A percentile compares a stretch with the other conserved stretches of the same genome.
Evolutionary conservation across 1,284 basidiomycete genomes (phyloP).

Genomic region (Leccinum fallax): DNA sequence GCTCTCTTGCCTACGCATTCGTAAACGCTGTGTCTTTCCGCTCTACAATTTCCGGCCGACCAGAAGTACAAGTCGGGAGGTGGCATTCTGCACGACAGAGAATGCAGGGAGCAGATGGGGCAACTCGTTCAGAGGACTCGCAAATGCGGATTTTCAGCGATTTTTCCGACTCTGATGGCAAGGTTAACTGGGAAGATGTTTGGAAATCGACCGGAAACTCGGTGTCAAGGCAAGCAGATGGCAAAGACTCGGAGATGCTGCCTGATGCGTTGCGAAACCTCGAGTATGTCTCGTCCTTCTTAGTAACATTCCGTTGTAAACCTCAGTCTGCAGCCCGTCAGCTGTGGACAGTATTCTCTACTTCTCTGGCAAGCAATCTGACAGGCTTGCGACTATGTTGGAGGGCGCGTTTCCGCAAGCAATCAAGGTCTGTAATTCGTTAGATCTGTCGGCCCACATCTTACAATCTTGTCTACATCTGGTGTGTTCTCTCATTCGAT

Average conservation of each 20-base stretch:
- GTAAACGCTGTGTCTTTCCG: conserved; percentile 50
- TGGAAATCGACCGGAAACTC: conserved; percentile 41
- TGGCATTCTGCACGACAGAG: conserved; percentile 55
- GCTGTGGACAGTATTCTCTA: conserved; percentile 47
- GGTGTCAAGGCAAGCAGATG: not conserved
- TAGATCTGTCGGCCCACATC: conserved; percentile 1
- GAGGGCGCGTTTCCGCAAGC: conserved; percentile 46
- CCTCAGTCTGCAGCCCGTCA: conserved; percentile 15
- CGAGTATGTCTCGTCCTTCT: conserved; percentile 20
- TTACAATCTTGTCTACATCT: not conserved
- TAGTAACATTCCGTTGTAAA: not conserved
- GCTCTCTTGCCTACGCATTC: conserved; percentile 53
- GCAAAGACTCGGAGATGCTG: conserved; percentile 1
- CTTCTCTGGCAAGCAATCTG: conserved; percentile 62
- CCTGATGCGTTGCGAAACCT: conserved; percentile 18
- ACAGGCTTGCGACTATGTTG: conserved; percentile 61
- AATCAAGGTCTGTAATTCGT: conserved; percentile 48
- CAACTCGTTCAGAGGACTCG: conserved; percentile 28
- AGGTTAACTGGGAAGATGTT: conserved; percentile 53
- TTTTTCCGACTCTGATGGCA: conserved; percentile 21
- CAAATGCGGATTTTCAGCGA: conserved; percentile 13
- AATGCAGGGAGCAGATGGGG: conserved; percentile 12
- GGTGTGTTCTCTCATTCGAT: conserved; percentile 4
- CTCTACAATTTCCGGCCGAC: conserved; percentile 59
- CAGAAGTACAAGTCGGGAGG: conserved; percentile 63